Conservation (phyloP, 2,329 filamentous ascomycete species). For the Pseudogymnoascus sp. region DNA sequence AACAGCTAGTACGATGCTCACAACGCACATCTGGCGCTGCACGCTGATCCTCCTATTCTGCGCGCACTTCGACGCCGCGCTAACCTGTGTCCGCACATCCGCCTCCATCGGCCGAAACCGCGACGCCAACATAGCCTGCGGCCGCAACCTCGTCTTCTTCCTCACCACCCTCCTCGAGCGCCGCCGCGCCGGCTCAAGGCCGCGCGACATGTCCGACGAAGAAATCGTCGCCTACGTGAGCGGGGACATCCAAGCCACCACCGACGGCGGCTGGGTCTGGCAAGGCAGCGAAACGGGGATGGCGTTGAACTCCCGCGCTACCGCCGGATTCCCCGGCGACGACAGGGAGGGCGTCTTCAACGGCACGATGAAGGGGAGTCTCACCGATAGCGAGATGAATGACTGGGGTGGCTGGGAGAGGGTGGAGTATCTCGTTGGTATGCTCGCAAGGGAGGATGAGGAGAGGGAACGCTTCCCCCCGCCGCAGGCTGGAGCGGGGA, state of each 20-base stretch:
- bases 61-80: constrained; percentile 62
- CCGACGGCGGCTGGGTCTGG: constrained; percentile 79
- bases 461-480: background rate
- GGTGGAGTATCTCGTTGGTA: constrained; percentile 54
- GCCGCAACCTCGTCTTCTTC: constrained; percentile 76
- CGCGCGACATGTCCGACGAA: constrained; percentile 37
- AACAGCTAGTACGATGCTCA: constrained; percentile 59
- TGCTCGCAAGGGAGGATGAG: constrained; percentile 36
- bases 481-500: background rate
- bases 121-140: constrained; percentile 68
- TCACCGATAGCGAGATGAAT: constrained; percentile 47
- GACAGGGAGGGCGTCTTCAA: constrained; percentile 28
- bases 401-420: constrained; percentile 78
- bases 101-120: constrained; percentile 62
- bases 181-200: constrained; percentile 28
- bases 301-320: constrained; percentile 18
- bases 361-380: constrained; percentile 24
- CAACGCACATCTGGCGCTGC: constrained; percentile 81
- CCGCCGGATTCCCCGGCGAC: constrained; percentile 11
- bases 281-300: constrained; percentile 45
- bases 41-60: constrained; percentile 70
- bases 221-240: constrained; percentile 82
- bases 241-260: constrained; percentile 74
- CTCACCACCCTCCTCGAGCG: constrained; percentile 55
- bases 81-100: constrained; percentile 63